phyloP scores from a whole-genome alignment of 495 filamentous ascomycete species.

The Talaromyces stipitatus region DNA sequence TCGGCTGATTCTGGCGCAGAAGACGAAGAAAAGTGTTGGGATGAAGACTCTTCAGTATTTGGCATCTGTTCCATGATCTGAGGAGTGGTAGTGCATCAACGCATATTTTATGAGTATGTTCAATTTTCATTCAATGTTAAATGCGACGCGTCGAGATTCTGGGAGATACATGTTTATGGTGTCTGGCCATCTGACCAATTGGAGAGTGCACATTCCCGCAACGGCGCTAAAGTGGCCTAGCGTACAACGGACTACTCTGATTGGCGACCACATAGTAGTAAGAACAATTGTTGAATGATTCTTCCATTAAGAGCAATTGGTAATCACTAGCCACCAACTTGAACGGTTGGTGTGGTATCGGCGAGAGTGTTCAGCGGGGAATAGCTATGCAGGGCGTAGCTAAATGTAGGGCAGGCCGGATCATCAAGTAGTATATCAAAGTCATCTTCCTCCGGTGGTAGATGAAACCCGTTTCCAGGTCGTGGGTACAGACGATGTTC shows the following conservation, averaged over 20 bases:
- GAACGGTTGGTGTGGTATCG: neutral
- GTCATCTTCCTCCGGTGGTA: slow-evolving; percentile 26
- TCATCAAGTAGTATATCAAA: slow-evolving; percentile 38
- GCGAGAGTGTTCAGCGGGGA: slow-evolving; percentile 6
- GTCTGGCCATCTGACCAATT: neutral
- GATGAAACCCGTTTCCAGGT: slow-evolving; percentile 45
- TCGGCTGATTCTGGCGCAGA: neutral
- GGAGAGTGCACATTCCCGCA: neutral
- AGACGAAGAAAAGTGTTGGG: neutral
- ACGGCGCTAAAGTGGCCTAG: neutral
- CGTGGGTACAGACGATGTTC: slow-evolving; percentile 59
- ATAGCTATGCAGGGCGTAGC: slow-evolving; percentile 26
- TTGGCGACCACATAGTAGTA: neutral
- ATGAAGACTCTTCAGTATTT: neutral
- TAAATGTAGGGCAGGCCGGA: slow-evolving; percentile 33
- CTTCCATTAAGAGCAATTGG: neutral
- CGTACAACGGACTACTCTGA: neutral
- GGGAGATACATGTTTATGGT: neutral
- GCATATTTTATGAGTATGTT: neutral
- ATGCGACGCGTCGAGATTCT: neutral
- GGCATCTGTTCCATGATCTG: neutral
- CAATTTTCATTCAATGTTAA: neutral
- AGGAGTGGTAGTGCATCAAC: neutral
- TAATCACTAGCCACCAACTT: slow-evolving; percentile 10
- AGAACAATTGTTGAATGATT: neutral